Evolutionary conservation across 2,329 filamentous ascomycete genomes (phyloP), one percentile per base, ranked within the genome.

Genomic region (Dactylellina sp.): DNA sequence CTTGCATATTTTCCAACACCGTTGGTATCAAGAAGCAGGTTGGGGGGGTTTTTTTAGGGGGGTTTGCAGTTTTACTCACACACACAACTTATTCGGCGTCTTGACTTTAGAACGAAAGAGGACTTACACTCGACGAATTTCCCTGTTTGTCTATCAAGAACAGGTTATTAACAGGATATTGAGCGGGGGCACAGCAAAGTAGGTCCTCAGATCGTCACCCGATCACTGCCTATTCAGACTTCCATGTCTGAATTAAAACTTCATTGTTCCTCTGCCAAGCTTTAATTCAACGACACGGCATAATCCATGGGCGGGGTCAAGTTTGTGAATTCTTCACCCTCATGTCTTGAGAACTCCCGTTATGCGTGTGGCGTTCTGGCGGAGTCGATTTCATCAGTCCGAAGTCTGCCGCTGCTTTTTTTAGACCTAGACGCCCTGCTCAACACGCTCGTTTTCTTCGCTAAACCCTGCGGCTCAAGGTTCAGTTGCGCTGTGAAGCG

Each of bases 1-100:
- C 28, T 28, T 72, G 68, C 60, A 60, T 72, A 60, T 32, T 55
- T 52, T 64, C 68, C 35, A 72, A 72, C 68, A 50, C 16, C 49
- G 35, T 55, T 20, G 7, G 68, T 72, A 47, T 72, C 68, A 72
- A 57, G 61, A 50, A 53, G 24, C 47, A 52, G 40, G 35, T 44
- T 63, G 24, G 28, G 28, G 40, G n/a, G n/a, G n/a, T n/a, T n/a
- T n/a, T n/a, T n/a, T 20, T 71, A 16, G 16, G 49, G 18, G 52
- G 39, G 28, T 32, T 4, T 32, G 28, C 9, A 32, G 4, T 32
- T 32, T 32, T 32, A 32, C 9, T 9, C 28, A 32, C 28, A 32
- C 9, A 32, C 28, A 9, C 4, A 32, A 9, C 9, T 9, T 63
- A 53, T 71, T 72, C 60, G 60, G 60, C 53, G 47, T 60, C 57